Base-by-base conservation (phyloP, 257 asterid genomes). In the Scutellaria barbata region DNA sequence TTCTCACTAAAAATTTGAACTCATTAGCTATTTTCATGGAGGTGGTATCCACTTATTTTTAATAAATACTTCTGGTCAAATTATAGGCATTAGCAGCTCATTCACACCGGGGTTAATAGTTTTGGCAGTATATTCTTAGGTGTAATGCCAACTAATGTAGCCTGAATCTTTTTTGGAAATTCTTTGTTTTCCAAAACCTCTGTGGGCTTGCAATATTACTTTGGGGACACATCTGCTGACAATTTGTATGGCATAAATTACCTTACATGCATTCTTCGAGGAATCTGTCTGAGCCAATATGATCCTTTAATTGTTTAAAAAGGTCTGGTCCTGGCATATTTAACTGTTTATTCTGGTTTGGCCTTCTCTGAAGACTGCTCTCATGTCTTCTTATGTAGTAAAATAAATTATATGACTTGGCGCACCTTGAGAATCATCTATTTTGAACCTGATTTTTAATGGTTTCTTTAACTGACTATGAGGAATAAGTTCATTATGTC, bases 381-480 rank as follows among this genome's bases (percentile, higher is more conserved):
- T 50, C 56, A 0, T 65, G n/a, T 10, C 67, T 40, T 52, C 33
- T 18, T 6, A 37, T 25, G 25, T 51, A 40, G 17, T 25, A 22
- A 22, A 22, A 13, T 11, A 10, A 51, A 30, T 59, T 7, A 46
- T 50, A 6, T 69, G 56, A 18, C 33, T 35, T 33, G 74, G 39
- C 47, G 25, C 54, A 47, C 46, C 58, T 68, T 58, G 11, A 20
- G 30, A 8, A 14, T 30, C n/a, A 47, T 40, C 3, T 12, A 25
- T 51, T 37, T 5, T 12, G 35, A 10, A 18, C 35, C 13, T 16
- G 58, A n/a, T 33, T 43, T 41, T 22, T 14, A 41, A 17, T 48
- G 33, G 42, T 66, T 18, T 66, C 7, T 71, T 61, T 11, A 33
- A 64, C 74, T 76, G 72, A 6, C 69, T 73, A 12, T 57, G 70